phyloP scores from a whole-genome alignment of 306 rosid species.

The Arachis stenosperma region DNA sequence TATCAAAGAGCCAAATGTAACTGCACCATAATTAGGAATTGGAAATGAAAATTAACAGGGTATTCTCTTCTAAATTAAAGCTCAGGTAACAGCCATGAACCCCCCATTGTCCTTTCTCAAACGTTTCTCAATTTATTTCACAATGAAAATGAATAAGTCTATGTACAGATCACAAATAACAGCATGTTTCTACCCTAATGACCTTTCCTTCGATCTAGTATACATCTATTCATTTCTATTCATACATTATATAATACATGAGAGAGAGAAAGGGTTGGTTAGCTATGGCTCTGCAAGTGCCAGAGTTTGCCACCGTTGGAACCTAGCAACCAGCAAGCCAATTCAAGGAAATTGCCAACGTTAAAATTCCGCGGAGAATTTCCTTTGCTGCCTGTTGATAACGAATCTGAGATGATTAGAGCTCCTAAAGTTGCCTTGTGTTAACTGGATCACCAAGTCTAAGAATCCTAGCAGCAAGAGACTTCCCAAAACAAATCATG shows the following conservation, averaged over 20 bases:
- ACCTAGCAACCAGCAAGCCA: constrained; percentile 25
- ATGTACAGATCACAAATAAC: constrained; percentile 31
- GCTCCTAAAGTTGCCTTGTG: constrained; percentile 1
- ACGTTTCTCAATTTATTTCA: constrained; percentile 1
- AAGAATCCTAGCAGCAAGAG: constrained; percentile 21
- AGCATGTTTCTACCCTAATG: constrained; percentile 6
- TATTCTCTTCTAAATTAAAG: neutral
- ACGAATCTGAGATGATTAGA: neutral
- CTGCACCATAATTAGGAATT: too few species aligned
- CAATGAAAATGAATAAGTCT: constrained; percentile 34
- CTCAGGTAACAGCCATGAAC: neutral
- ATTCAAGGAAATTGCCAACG: constrained; percentile 31
- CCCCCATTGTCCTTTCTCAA: neutral
- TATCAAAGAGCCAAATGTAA: neutral
- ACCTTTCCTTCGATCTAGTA: neutral
- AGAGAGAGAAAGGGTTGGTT: constrained; percentile 2
- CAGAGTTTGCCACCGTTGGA: constrained; percentile 2
- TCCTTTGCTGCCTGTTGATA: constrained; percentile 22
- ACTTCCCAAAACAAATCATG: constrained; percentile 21
- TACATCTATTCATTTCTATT: neutral
- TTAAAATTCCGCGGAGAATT: constrained; percentile 35
- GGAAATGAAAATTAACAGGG: neutral
- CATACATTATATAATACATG: constrained; percentile 20
- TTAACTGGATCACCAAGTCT: constrained; percentile 10
- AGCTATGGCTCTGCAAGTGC: constrained; percentile 11